Percentiles rank a stretch among this genome's conserved stretches.
Conservation (phyloP, 345 rosid species). For the Eutrema yunnanense region DNA sequence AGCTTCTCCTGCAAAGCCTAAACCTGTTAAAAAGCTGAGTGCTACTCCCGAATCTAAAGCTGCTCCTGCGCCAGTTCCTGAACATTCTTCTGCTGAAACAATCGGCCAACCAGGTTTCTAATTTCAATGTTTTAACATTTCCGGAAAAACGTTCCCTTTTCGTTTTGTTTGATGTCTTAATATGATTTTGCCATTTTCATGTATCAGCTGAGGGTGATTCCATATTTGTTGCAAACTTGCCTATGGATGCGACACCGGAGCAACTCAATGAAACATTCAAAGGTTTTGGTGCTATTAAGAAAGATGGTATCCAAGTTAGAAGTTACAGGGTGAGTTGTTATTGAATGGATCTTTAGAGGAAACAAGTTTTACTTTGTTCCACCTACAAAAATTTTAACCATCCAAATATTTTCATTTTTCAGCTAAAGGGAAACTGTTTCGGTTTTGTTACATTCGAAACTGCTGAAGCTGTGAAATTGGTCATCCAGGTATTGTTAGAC, state of each 20-base stretch:
- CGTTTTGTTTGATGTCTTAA: background rate
- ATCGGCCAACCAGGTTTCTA: conserved; percentile 1
- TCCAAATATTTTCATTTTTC: background rate
- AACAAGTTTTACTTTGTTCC: background rate
- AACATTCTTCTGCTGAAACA: conserved; percentile 7
- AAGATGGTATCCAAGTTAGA: conserved; percentile 32
- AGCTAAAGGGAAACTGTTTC: conserved; percentile 54
- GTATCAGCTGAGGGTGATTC: conserved; percentile 8
- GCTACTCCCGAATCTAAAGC: background rate
- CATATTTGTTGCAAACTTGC: conserved; percentile 34
- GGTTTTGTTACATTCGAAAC: conserved; percentile 84
- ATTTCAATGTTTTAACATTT: background rate
- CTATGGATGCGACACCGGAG: conserved; percentile 29
- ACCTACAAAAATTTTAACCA: background rate
- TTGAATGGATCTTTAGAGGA: background rate
- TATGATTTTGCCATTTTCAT: background rate
- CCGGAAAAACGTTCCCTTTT: background rate
- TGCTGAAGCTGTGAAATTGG: conserved; percentile 53
- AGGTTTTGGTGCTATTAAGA: conserved; percentile 23
- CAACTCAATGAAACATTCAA: conserved; percentile 31
- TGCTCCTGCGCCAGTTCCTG: conserved; percentile 1
- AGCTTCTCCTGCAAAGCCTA: conserved; percentile 29
- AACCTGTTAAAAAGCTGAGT: conserved; percentile 1
- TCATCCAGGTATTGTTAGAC: conserved; percentile 44
- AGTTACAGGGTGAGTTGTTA: conserved; percentile 27